Base-by-base conservation (phyloP, 345 rosid genomes). In the Erysimum cheiranthoides region DNA sequence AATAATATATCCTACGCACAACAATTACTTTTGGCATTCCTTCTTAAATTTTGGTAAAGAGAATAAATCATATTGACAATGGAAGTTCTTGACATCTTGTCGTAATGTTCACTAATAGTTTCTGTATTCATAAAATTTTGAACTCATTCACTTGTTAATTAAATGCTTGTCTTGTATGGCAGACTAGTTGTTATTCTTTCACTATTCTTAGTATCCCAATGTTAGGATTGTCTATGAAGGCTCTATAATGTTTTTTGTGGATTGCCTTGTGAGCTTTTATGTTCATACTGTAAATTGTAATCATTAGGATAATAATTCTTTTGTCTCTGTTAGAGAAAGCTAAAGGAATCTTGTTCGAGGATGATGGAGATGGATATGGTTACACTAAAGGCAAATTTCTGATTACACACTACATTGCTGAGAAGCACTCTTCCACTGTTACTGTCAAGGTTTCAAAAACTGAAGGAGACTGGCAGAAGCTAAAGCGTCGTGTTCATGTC, bases 311-410 rank as follows among this genome's bases (percentile, higher is more conserved):
- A n/a, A 34, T 10, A 39, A 2, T 61, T 45, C 32, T 49, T 30
- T 66, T 78, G 8, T 77, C 10, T 51, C 45, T 66, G 40, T 56
- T 80, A 91, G 98, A 96, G 77, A 83, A 77, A 60, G 96, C 97
- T 35, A 47, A 75, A 80, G 98, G 98, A 62, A 62, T 85, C 79
- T 77, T 91, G 45, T 93, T 82, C 68, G 97, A 91, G 79, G 98
- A 93, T 73, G 90, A 86, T 56, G 98, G 96, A 69, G 98, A 93
- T 82, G 96, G 97, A 61, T 90, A 87, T 84, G 94, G 86, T 59
- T 93, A 87, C 77, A 73, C 77, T 43, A 66, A 85, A 56, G 94
- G 97, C 70, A 70, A 74, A 71, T 91, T 77, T 81, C 83, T 91
- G 65, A 74, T 87, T 65, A 87, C 93, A 12, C 80, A 87, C 66